Evolutionary conservation across 2,329 filamentous ascomycete species (phyloP), one percentile per base, ranked within the genome.

Genomic region (Alternaria sp.): DNA sequence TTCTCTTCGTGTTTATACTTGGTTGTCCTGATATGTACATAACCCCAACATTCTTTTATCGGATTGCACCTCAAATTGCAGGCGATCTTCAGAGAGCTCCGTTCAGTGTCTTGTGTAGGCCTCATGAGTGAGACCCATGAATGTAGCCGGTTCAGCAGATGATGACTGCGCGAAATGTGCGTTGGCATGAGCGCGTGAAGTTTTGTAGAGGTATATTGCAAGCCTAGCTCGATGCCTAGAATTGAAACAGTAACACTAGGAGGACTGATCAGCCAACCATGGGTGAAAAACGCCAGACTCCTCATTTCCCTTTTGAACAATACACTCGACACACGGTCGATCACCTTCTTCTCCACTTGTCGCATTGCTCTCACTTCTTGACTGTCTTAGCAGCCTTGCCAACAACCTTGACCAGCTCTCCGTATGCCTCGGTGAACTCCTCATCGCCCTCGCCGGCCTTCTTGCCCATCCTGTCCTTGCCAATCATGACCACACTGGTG

Each of bases 401-500:
- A 45, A 87, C 87, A 61, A 88, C 72, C 81, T 88, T 89, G 66
- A 84, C 82, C 71, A 90, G 76, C 68, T 88, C 86, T 50, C 80
- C 82, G 73, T 85, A 88, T 7, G 83, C 82, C 75, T 87, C 84
- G 64, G 78, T 81, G 73, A 85, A 88, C 58, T 82, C 81, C 59
- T 73, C 79, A 61, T 84, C 82, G 43, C 81, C 83, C 20, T 79
- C 83, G 50, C 80, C 81, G n/a, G 81, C 81, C 67, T 81, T 80
- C 81, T 83, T 84, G 76, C 83, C 84, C 65, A 80, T 80, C 43
- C 81, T 80, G 26, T 83, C 82, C 72, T 85, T 85, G 55, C 81
- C 82, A 54, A 90, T 89, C 94, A 99, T 97, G 74, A 97, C 93
- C 59, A 99, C 96, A 80, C 92, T 96, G 37, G 96, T 99, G 55